phyloP scores from a whole-genome alignment of 1,284 basidiomycete species.

The Trichosporon sp. region DNA sequence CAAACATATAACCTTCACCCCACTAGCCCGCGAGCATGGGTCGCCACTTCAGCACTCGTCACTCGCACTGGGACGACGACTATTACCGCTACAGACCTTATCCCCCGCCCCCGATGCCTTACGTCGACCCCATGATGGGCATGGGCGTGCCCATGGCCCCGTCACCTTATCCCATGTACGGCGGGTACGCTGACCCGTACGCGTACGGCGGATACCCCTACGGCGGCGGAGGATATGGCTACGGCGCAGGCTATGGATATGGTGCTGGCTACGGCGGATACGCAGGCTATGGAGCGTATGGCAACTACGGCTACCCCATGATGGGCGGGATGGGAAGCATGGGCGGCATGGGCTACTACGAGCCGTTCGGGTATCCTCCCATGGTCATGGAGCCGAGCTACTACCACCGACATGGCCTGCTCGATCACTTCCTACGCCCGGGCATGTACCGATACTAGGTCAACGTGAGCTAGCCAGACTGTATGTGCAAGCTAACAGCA shows the following conservation, averaged over 20 bases:
- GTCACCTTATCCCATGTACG: slow-evolving; percentile 1
- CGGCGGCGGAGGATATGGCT: not conserved
- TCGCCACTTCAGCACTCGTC: not conserved
- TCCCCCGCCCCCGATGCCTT: not conserved
- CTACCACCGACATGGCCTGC: not conserved
- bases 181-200: not conserved
- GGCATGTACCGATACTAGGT: not conserved
- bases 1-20: not conserved
- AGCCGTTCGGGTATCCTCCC: not conserved
- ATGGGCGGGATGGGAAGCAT: not conserved
- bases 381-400: slow-evolving; percentile 1
- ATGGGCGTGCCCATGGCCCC: not conserved
- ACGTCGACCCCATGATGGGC: not conserved
- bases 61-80: slow-evolving; percentile 1
- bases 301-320: not conserved
- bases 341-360: not conserved
- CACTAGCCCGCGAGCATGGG: not conserved
- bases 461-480: not conserved
- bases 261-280: not conserved
- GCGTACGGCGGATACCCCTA: not conserved
- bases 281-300: not conserved
- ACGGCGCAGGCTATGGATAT: not conserved
- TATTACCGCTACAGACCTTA: not conserved
- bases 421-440: not conserved
- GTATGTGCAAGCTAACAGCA: not conserved